Conservation (phyloP, 495 filamentous ascomycete genomes). For the Melanomma pulvis-pyrius region DNA sequence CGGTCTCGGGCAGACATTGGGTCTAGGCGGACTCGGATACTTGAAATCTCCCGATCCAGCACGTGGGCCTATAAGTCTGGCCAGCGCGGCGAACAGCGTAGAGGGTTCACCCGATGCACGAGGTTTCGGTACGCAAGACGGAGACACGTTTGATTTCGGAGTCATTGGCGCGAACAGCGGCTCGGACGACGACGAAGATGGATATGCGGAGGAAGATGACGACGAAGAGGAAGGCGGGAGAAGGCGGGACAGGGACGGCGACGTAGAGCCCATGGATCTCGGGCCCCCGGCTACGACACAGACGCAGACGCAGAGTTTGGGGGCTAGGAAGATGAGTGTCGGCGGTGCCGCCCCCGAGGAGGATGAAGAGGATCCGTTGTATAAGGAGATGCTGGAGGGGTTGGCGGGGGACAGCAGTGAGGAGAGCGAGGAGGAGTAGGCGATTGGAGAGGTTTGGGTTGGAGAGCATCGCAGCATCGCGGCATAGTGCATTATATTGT, state of each 20-base stretch:
- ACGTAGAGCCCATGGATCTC: constrained; percentile 36
- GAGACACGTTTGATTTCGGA: constrained; percentile 37
- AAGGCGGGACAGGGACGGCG: constrained; percentile 17
- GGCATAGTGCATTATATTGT: no score
- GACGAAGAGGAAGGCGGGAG: constrained; percentile 27
- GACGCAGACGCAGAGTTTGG: background rate
- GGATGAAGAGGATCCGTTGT: constrained; percentile 34
- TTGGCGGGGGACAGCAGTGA: constrained; percentile 32
- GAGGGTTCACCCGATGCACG: constrained; percentile 24
- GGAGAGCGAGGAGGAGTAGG: constrained; percentile 38
- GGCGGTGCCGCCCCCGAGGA: constrained; percentile 12
- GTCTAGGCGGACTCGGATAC: constrained; percentile 20
- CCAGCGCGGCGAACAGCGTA: constrained; percentile 36
- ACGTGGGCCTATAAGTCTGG: constrained; percentile 34
- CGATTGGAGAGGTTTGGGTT: no score
- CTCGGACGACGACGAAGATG: constrained; percentile 10
- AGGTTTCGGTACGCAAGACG: background rate
- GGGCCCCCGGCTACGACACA: constrained; percentile 28
- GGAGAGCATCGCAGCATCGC: no score
- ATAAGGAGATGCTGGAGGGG: constrained; percentile 38
- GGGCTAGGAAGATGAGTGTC: constrained; percentile 13
- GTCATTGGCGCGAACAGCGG: constrained; percentile 6
- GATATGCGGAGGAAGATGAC: constrained; percentile 24
- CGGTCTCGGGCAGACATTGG: constrained; percentile 24
- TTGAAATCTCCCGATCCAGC: constrained; percentile 12